Conservation (phyloP, 2,329 filamentous ascomycete genomes). For the Colletotrichum melonis region DNA sequence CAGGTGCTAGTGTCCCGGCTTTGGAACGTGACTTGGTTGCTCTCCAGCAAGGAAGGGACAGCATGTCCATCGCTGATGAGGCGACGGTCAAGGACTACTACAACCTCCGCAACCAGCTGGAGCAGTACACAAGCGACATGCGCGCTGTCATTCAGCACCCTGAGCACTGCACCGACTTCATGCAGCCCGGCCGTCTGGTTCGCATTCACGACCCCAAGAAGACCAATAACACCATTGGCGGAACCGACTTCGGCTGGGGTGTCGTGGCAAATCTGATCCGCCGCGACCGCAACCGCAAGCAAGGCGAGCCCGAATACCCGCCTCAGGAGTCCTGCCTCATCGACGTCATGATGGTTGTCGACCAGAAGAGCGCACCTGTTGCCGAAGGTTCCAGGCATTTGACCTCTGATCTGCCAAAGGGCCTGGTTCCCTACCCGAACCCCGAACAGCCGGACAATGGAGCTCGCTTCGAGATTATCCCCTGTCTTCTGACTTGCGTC, state of each 20-base stretch:
- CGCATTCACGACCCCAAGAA: conserved; percentile 79
- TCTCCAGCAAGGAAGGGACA: conserved; percentile 79
- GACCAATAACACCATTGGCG: conserved; percentile 51
- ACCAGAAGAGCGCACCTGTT: conserved; percentile 61
- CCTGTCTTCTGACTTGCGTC: conserved; percentile 86
- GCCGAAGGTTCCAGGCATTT: conserved; percentile 47
- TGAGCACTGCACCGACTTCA: conserved; percentile 83
- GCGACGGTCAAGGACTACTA: conserved; percentile 94
- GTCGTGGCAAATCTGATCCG: conserved; percentile 80
- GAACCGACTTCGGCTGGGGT: conserved; percentile 93
- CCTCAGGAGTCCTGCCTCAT: conserved; percentile 85
- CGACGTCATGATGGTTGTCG: conserved; percentile 79
- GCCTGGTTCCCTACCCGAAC: conserved; percentile 71
- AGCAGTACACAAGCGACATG: conserved; percentile 89
- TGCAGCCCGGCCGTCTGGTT: conserved; percentile 89
- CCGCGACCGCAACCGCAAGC: conserved; percentile 71
- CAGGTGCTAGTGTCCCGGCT: conserved; percentile 84
- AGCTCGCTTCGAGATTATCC: conserved; percentile 83
- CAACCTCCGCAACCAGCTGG: conserved; percentile 85
- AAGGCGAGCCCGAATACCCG: conserved; percentile 73
- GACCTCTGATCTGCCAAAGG: conserved; percentile 66
- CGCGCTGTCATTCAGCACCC: conserved; percentile 92
- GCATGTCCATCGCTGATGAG: conserved; percentile 86
- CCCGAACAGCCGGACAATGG: conserved; percentile 61
- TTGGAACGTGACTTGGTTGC: conserved; percentile 86